These are phyloP conservation scores for Metarhizium sp. DNA, from an alignment of 2,329 filamentous ascomycete species.

Conservation along the genomic window DNA sequence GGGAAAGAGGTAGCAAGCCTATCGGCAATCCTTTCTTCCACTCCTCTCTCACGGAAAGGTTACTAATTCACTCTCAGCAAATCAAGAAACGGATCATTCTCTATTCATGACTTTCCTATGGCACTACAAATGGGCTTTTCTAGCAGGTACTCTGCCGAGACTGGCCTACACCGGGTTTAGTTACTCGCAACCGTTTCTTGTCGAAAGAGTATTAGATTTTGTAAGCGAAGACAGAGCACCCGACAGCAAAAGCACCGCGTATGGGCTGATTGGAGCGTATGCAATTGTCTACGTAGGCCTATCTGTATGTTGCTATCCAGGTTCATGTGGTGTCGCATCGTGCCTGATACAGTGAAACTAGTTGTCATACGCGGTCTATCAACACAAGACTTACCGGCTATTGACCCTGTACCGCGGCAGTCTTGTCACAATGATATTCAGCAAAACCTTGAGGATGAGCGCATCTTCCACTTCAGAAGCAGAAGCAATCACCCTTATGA, in stretches of 20 bases:
- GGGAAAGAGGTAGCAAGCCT: not conserved
- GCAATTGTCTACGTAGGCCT: slow-evolving; percentile 29
- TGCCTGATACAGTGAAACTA: not conserved
- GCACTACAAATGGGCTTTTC: slow-evolving; percentile 17
- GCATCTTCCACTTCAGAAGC: slow-evolving; percentile 19
- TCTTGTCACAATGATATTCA: slow-evolving; percentile 36
- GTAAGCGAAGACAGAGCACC: slow-evolving; percentile 13
- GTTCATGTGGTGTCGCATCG: not conserved
- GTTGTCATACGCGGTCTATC: slow-evolving; percentile 2
- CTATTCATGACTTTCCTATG: slow-evolving; percentile 14
- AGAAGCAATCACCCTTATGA: slow-evolving; percentile 32
- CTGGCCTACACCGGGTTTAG: slow-evolving; percentile 26
- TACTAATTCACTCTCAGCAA: slow-evolving; percentile 1
- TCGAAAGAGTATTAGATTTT: slow-evolving; percentile 25
- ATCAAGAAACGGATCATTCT: slow-evolving; percentile 13
- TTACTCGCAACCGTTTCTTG: slow-evolving; percentile 34
- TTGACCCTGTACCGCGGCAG: slow-evolving; percentile 24
- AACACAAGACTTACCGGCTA: slow-evolving; percentile 24
- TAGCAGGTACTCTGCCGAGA: slow-evolving; percentile 23
- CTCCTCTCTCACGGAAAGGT: not conserved
- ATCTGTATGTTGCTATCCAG: slow-evolving; percentile 18
- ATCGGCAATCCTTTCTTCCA: not conserved
- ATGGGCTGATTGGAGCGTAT: slow-evolving; percentile 28
- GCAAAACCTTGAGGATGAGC: slow-evolving; percentile 25
- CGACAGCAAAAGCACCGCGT: slow-evolving; percentile 19